Base-by-base conservation (phyloP, 768 basidiomycete species). In the Asterophora parasitica region DNA sequence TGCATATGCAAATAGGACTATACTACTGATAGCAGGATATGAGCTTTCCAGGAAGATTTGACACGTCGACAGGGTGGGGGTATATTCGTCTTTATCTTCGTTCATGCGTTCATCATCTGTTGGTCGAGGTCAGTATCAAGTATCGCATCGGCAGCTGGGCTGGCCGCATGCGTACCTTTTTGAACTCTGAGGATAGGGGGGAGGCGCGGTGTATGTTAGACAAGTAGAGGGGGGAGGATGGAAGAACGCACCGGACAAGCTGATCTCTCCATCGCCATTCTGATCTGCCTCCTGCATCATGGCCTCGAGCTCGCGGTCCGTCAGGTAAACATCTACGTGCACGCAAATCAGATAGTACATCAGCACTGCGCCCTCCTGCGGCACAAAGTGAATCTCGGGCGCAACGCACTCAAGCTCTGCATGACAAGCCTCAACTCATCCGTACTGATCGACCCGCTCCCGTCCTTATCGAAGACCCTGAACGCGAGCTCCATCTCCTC, bases 341-440 rank as follows among this genome's bases (percentile, higher is more conserved):
- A 15, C 12, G 23, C 23, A 6, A 26, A 23, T 15, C 10, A 39
- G n/a, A n/a, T n/a, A n/a, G n/a, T n/a, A 19, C 20, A 39, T 13
- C 38, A 23, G 4, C 17, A n/a, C 23, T 6, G 23, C 23, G 23
- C 6, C 23, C 23, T 23, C 23, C 23, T 3, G 23, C 23, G 23
- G n/a, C n/a, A n/a, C n/a, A n/a, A 7, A 13, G 9, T 6, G 13
- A 15, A 13, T 15, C 12, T 17, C 5, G 17, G 43, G 9, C 13
- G 16, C 37, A 15, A 59, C 83, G 44, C 59, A 90, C 93, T 87
- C 49, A 96, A 79, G 70, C 88, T 92, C 54, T 81, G 87, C 92
- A 98, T 95, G 63, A 97, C 91, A 63, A 92, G 88, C 63, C 88
- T 77, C 66, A 96, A 67, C 74, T 98, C 95, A 1, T 87, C 85